A percentile compares a stretch with the other conserved stretches of the same genome.
Conservation (phyloP, 225 moss, liverwort and hornwort genomes). For the Pseudisothecium myosuroides region DNA sequence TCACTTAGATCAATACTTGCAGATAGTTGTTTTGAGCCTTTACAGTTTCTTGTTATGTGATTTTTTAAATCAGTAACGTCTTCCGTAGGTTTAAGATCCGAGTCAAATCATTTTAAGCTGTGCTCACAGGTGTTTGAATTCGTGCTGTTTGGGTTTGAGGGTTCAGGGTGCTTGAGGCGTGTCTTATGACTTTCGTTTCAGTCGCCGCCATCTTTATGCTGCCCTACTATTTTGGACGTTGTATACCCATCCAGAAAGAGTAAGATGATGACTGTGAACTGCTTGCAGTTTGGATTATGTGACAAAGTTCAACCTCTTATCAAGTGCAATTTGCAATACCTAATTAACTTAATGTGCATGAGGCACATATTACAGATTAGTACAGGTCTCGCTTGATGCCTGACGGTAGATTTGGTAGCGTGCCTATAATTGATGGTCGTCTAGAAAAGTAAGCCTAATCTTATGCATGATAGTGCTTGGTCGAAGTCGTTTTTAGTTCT, state of each 20-base stretch:
- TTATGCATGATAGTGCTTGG: not conserved
- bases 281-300: not conserved
- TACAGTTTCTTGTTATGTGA: not conserved
- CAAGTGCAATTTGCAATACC: not conserved
- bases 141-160: not conserved
- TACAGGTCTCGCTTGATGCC: not conserved
- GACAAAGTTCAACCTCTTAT: not conserved
- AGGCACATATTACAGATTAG: not conserved
- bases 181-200: slow-evolving; percentile 38
- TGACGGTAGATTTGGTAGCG: not conserved
- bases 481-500: not conserved
- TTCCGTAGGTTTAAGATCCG: not conserved
- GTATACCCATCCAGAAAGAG: slow-evolving; percentile 53
- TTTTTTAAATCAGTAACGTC: not conserved
- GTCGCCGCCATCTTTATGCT: slow-evolving; percentile 55
- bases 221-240: slow-evolving; percentile 54
- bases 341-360: not conserved
- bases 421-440: not conserved
- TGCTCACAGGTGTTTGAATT: not conserved
- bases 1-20: not conserved
- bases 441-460: not conserved
- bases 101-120: not conserved
- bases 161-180: slow-evolving; percentile 69
- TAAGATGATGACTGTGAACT: slow-evolving; percentile 4
- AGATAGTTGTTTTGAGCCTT: not conserved